phyloP scores from a whole-genome alignment of 345 rosid genomes.

The Rhizophora apiculata region DNA sequence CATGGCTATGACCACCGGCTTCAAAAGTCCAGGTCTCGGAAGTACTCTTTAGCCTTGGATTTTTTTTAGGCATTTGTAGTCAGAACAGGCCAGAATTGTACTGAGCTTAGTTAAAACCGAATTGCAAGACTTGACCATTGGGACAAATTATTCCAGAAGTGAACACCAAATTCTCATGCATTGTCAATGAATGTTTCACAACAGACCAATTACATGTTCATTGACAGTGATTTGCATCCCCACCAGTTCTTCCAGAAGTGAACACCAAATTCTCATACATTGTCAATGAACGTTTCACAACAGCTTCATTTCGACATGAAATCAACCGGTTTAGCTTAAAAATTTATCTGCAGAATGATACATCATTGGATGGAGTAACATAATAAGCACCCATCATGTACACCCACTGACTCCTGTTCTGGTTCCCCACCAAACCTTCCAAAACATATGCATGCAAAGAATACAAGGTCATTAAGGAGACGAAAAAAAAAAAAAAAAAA shows the following conservation, averaged over 20 bases:
- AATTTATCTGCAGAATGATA: neutral
- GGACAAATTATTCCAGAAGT: no score
- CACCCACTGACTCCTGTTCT: neutral
- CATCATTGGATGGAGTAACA: neutral
- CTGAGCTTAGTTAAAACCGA: no score
- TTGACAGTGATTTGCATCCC: no score
- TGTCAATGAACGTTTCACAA: neutral
- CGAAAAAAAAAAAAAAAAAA: neutral
- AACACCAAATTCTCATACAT: neutral
- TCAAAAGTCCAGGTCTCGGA: no score
- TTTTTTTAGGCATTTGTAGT: no score
- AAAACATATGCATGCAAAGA: neutral
- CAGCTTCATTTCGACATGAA: neutral
- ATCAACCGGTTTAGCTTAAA: neutral
- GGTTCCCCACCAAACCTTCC: neutral
- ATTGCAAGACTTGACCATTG: no score
- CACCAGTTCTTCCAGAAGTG: neutral
- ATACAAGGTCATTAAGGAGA: neutral
- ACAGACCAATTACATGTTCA: no score
- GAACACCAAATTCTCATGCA: no score
- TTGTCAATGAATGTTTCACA: no score
- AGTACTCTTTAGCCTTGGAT: no score
- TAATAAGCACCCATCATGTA: neutral
- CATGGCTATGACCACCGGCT: no score
- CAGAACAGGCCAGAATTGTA: no score